phyloP scores from a whole-genome alignment of 1,139 yeast genomes.

The Blastobotrys aristatus region DNA sequence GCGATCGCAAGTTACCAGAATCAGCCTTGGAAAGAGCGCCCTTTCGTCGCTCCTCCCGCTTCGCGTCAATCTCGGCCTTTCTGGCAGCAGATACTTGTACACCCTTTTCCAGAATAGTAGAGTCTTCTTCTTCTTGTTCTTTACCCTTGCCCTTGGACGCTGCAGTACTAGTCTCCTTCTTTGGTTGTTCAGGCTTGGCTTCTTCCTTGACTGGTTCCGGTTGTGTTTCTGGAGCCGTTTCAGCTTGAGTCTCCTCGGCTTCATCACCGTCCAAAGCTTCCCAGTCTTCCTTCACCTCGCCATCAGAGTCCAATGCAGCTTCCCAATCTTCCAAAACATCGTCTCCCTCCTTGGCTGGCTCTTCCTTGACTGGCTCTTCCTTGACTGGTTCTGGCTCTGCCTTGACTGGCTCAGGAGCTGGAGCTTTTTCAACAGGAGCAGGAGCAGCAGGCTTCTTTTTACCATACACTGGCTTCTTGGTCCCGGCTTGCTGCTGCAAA shows the following conservation, averaged over 20 bases:
- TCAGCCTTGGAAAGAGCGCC: slow-evolving; percentile 38
- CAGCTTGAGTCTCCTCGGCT: slow-evolving; percentile 23
- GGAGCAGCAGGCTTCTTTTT: slow-evolving; percentile 73
- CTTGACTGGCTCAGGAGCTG: slow-evolving; percentile 32
- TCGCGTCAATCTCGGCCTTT: slow-evolving; percentile 33
- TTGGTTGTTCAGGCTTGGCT: slow-evolving; percentile 18
- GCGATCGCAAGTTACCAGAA: slow-evolving; percentile 72
- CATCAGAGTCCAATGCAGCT: slow-evolving; percentile 38
- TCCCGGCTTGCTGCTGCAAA: slow-evolving; percentile 38
- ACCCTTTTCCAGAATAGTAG: slow-evolving; percentile 27
- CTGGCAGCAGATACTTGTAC: slow-evolving; percentile 21
- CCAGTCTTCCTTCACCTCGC: slow-evolving; percentile 34
- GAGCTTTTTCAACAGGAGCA: too few species aligned
- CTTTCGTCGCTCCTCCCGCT: slow-evolving; percentile 37
- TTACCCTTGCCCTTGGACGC: slow-evolving; percentile 21
- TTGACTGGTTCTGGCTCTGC: slow-evolving; percentile 33
- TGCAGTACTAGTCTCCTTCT: slow-evolving; percentile 25
- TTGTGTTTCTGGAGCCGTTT: slow-evolving; percentile 18
- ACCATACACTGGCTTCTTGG: slow-evolving; percentile 65
- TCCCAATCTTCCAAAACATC: slow-evolving; percentile 39
- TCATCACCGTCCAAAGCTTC: slow-evolving; percentile 31
- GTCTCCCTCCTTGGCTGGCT: slow-evolving; percentile 25
- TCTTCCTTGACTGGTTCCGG: slow-evolving; percentile 23
- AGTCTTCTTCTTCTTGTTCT: slow-evolving; percentile 30
- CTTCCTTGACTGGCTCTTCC: slow-evolving; percentile 25